A percentile compares a stretch with the other conserved stretches of the same genome.
These are phyloP conservation scores for Exophiala sp. DNA, from an alignment of 2,329 filamentous ascomycete species.

Conservation along the genomic window DNA sequence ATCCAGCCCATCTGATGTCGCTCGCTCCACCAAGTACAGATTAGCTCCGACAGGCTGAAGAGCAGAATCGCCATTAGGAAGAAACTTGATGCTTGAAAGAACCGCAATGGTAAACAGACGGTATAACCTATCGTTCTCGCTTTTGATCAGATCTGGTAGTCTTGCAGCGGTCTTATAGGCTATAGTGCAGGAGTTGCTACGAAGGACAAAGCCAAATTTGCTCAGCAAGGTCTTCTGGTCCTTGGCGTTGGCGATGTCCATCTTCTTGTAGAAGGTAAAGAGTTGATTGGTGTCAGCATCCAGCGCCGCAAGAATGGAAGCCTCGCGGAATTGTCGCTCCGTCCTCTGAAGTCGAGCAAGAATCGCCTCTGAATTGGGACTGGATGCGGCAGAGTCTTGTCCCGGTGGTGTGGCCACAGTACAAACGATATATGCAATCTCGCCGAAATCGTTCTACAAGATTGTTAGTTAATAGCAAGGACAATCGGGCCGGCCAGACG, in stretches of 20 bases:
- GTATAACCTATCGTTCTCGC: constrained; percentile 23
- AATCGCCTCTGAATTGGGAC: constrained; percentile 13
- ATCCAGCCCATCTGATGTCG: constrained; percentile 3
- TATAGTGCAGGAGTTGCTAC: constrained; percentile 27
- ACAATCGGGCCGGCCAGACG: background rate
- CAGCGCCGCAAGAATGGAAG: constrained; percentile 25
- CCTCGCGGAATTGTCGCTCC: constrained; percentile 27
- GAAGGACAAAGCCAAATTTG: constrained; percentile 26
- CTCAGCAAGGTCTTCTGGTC: constrained; percentile 27
- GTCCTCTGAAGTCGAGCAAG: constrained; percentile 25
- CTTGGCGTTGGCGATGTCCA: constrained; percentile 25
- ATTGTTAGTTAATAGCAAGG: constrained; percentile 3
- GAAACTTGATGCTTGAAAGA: constrained; percentile 24
- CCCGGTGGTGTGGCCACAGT: constrained; percentile 23
- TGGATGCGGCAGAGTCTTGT: constrained; percentile 11
- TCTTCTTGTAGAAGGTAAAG: constrained; percentile 29
- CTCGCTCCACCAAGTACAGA: constrained; percentile 16
- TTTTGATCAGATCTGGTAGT: constrained; percentile 27
- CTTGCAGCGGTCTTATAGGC: constrained; percentile 27
- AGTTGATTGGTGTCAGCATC: constrained; percentile 25
- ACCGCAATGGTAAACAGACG: constrained; percentile 27
- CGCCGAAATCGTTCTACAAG: constrained; percentile 26
- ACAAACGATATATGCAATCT: constrained; percentile 29
- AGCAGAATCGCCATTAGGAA: constrained; percentile 13
- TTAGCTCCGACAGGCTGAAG: constrained; percentile 18